Base-by-base conservation (phyloP, 805 yeast species). In the Wickerhamomyces rabaulensis region DNA sequence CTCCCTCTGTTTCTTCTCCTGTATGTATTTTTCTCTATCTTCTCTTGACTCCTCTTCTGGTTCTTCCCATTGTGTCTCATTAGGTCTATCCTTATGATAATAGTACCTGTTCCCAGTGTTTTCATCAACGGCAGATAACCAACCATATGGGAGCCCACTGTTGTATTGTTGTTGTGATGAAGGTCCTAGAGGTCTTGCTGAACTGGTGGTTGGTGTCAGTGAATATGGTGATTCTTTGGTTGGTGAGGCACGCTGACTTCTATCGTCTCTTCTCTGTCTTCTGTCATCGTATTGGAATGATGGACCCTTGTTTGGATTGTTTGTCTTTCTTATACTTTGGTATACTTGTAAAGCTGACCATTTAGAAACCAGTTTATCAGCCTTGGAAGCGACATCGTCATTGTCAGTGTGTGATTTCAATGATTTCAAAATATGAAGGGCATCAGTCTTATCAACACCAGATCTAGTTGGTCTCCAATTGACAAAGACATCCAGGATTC, bases 291-390 rank as follows among this genome's bases (percentile, higher is more conserved):
- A 49, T 3, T 43, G 19, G n/a, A 44, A 26, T 7, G 21, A 40
- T 37, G 35, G 25, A n/a, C 40, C 20, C 16, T 16, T 4, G 22
- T 22, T 8, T 29, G 35, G 26, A 9, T 39, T 41, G 27, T 38
- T 33, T n/a, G 51, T 74, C 55, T 91, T 83, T 1, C 95, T 91
- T 43, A 92, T 91, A 40, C 94, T 76, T 60, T 84, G 87, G n/a
- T 90, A 91, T 77, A 87, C 80, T 60, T 85, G 83, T 49, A 87
- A 75, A 22, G 69, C 68, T 40, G 82, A 70, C 97, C 97, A 92
- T 46, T 73, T 82, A 1, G 73, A 69, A 23, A 87, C 56, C 35
- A 92, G 65, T 6, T 63, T 62, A 3, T 62, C 48, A 4, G 84
- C 73, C 29, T 74, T 57, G 61, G 55, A 12, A 39, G 40, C 58